Base-by-base conservation (phyloP, 441 rosid genomes). In the Codiaeum variegatum region DNA sequence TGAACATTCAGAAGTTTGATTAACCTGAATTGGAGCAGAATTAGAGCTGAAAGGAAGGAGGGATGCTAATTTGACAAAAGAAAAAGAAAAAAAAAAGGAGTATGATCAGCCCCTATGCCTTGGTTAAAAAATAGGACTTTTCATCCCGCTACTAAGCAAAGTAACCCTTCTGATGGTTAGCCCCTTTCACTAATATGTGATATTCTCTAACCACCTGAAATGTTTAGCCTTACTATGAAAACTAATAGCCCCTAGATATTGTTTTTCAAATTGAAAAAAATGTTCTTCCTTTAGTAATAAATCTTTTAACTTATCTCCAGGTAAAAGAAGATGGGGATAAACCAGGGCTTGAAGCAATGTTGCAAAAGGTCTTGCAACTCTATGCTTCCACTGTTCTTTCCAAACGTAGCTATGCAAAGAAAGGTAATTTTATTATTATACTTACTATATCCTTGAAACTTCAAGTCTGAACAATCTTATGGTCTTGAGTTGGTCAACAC, bases 311-410 rank as follows among this genome's bases (percentile, higher is more conserved):
- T 66, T 6, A 60, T 29, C 73, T 82, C 72, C 84, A 90, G 97
- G 94, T 94, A 73, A 88, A 88, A 85, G 92, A 88, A 88, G 98
- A 92, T 77, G 82, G 72, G 71, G 97, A 92, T 79, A 94, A 89
- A 78, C 98, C 97, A 3, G 97, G 98, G 67, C 94, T 92, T 64
- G 87, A 77, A 67, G 97, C 97, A 65, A 94, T 92, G 98, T 76
- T 94, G 76, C 98, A 86, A 79, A 94, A 92, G 76, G 96, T 92
- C 78, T 82, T 94, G 75, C 97, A 91, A 78, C 88, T 91, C 72
- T 94, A 92, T 79, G 95, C 98, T 78, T 88, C 96, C 55, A 84
- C 11, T 10, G 61, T 85, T 72, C 97, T 94, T 62, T 94, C 96
- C 15, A 90, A 86, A 78, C 97, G 94, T 77, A 90, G 97, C 81